Evolutionary conservation across 495 filamentous ascomycete genomes (phyloP), one percentile per base, ranked within the genome.

Genomic region (Neohortaea acidophila): DNA sequence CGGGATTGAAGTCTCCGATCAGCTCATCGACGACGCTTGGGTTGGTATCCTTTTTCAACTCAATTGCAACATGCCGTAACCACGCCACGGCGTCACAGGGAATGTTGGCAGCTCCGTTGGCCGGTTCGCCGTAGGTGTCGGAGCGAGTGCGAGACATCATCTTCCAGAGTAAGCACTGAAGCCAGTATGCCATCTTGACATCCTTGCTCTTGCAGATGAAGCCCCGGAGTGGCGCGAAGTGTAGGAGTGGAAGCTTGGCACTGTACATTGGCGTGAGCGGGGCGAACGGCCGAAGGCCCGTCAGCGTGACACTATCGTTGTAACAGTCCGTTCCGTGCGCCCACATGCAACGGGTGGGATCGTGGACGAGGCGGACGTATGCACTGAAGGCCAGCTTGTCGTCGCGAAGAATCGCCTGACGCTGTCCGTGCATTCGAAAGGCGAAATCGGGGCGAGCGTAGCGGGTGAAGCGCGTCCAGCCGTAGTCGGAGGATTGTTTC

Each of bases 381-480:
- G 70, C 69, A 26, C 68, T 68, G 38, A 80, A 77, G 2, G 70
- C 63, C 22, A 80, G 63, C 2, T 68, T 75, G 47, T 80, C 75
- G 36, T 77, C 62, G 21, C 69, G 70, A 21, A 80, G 60, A 7
- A 80, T 51, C 4, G 75, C 69, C 51, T 72, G 68, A 15, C 73
- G 75, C 45, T 77, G 68, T 33, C 64, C 63, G 10, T 64, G 68
- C 28, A 66, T 63, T 21, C 75, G 69, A 20, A 55, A 51, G 38
- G 73, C 67, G 38, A 79, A 73, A 30, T 72, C 62, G 39, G 70
- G 66, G 60, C 66, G 72, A 2, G 72, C 69, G 4, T 68, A 71
- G 49, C 74, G 66, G 2, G 38, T 27, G 51, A 77, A 78, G 37
- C 74, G 66, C 14, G 71, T 75, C 71, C 72, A 79, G 2, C 75